A percentile compares a stretch with the other conserved stretches of the same genome.
These are phyloP conservation scores for Diaporthe batatas DNA, from an alignment of 2,329 filamentous ascomycete genomes.

Conservation along the genomic window DNA sequence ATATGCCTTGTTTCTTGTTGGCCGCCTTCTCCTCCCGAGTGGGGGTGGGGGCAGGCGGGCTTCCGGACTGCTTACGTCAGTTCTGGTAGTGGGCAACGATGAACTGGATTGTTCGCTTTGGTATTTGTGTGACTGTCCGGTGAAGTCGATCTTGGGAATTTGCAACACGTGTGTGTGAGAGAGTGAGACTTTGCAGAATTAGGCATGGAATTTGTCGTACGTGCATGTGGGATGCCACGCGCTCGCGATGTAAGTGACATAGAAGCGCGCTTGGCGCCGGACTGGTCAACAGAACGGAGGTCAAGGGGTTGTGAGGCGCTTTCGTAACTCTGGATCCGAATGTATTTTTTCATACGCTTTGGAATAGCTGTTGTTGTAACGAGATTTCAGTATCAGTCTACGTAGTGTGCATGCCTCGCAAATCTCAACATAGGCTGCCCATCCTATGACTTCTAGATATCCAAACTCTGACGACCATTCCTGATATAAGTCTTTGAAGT, in stretches of 20 bases:
- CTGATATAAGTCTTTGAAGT: not conserved
- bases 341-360: not conserved
- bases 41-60: not conserved
- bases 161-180: no score
- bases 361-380: not conserved
- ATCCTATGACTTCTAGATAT: no score
- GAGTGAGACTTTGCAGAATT: not conserved
- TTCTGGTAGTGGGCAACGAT: no score
- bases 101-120: not conserved
- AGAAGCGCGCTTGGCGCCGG: not conserved
- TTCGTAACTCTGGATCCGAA: not conserved
- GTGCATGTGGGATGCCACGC: no score
- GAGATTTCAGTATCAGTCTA: not conserved
- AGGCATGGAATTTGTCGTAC: no score
- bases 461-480: not conserved
- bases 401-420: not conserved
- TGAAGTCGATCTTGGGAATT: fast-evolving
- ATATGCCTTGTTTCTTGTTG: not conserved
- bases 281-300: not conserved
- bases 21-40: not conserved
- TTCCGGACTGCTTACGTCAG: not conserved
- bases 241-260: no score
- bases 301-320: not conserved
- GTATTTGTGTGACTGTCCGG: not conserved
- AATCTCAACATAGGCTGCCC: not conserved